Evolutionary conservation across 768 basidiomycete genomes (phyloP).

Genomic region (Podaxis mareebaensis): DNA sequence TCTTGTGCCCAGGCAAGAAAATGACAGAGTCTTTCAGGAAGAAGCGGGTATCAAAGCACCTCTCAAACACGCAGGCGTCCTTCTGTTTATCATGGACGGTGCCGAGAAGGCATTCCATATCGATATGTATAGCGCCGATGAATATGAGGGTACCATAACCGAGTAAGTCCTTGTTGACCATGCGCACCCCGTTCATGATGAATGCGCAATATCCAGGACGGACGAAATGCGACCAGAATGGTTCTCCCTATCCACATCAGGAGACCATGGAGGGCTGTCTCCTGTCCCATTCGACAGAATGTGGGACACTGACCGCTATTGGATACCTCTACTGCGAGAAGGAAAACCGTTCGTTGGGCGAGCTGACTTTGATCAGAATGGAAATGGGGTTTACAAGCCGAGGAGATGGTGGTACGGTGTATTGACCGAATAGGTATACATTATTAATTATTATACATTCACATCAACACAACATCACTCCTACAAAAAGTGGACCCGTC

Average conservation of each 20-base stretch:
- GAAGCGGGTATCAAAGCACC: constrained; percentile 76
- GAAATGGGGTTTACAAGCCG: constrained; percentile 18
- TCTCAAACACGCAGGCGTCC: constrained; percentile 60
- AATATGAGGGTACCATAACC: constrained; percentile 57
- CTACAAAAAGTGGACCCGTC: neutral
- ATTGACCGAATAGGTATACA: neutral
- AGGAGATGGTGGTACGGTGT: constrained; percentile 47
- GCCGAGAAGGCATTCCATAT: constrained; percentile 67
- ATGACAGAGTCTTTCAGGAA: constrained; percentile 52
- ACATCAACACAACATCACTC: neutral
- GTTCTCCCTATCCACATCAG: constrained; percentile 48
- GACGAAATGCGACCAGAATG: constrained; percentile 89
- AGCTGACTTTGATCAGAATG: constrained; percentile 42
- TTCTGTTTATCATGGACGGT: constrained; percentile 62
- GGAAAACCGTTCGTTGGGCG: constrained; percentile 43
- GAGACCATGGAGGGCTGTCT: constrained; percentile 6
- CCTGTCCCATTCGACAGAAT: constrained; percentile 62
- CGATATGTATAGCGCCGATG: constrained; percentile 66
- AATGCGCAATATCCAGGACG: constrained; percentile 45
- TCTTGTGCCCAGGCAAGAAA: neutral
- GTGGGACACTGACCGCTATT: constrained; percentile 65
- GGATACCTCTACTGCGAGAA: constrained; percentile 64
- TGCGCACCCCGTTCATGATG: neutral
- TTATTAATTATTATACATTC: neutral
- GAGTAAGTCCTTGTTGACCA: constrained; percentile 53